Base-by-base conservation (phyloP, 2,329 filamentous ascomycete genomes). In the Trichoderma hamatum region DNA sequence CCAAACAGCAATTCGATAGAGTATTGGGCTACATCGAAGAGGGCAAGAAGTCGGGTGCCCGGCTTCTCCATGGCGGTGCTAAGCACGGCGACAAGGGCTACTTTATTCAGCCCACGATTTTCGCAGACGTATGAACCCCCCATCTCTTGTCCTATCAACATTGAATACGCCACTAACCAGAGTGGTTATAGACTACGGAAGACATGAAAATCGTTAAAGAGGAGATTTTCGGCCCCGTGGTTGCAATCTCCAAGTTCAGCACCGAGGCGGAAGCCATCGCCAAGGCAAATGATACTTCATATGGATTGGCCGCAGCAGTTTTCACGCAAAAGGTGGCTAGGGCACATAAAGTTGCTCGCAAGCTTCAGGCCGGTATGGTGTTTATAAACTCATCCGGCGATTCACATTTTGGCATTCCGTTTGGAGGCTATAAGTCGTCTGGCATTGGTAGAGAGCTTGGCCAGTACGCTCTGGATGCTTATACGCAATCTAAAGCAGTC, bases 31-130 rank as follows among this genome's bases (percentile, higher is more conserved):
- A 71, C 65, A 71, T 72, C 32, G 43, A 86, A 51, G 92, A 94
- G 76, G 90, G 95, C 43, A 82, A 87, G 67, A 91, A 96, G 75
- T 92, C 92, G 6, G 92, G 92, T 49, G 92, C 83, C 7, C 89
- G 88, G 75, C 82, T 95, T 36, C 77, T 92, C 30, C 80, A 89
- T 39, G 92, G 92, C 54, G 93, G 93, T 2, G 78, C 80, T 2
- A 54, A 55, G 36, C 67, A 66, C 19, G 60, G 61, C 19, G 67
- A 66, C 6, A 93, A 93, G 2, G 56, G 90, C 89, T 24, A 83
- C 78, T 93, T 91, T 81, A 92, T 88, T 79, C 84, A 90, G 71
- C 89, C 89, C 0, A 93, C 91, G 0, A 87, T 93, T 24, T 85
- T 94, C 68, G 85, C 87, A 26, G 88, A 88, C 59, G 72, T 78